These are phyloP conservation scores for Cylindrotheca fusiformis DNA, from an alignment of 108 stramenopile genomes.

Conservation along the genomic window DNA sequence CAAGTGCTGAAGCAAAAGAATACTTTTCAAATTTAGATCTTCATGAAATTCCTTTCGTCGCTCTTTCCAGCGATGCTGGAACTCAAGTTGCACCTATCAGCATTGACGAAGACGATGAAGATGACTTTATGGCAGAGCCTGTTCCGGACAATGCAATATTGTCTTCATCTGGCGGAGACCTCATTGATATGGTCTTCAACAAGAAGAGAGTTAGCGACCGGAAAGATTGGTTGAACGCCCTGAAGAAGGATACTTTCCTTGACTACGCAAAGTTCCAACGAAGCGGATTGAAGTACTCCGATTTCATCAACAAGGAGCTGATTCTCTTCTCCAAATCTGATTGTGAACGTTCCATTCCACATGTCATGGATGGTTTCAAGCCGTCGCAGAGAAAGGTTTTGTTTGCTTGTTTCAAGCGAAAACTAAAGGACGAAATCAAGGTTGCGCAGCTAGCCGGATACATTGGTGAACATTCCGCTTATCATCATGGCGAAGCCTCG, in stretches of 20 bases:
- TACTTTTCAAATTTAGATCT: constrained; percentile 77
- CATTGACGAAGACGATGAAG: constrained; percentile 32
- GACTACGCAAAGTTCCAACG: constrained; percentile 73
- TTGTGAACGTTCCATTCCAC: constrained; percentile 91
- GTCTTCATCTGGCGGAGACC: constrained; percentile 57
- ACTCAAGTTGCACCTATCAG: background rate
- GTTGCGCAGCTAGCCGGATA: constrained; percentile 91
- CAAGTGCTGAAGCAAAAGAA: constrained; percentile 91
- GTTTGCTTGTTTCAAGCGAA: constrained; percentile 98
- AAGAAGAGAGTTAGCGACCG: constrained; percentile 94
- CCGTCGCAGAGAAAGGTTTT: constrained; percentile 99
- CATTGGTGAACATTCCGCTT: constrained; percentile 95
- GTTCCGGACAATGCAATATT: constrained; percentile 9
- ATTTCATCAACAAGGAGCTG: constrained; percentile 97
- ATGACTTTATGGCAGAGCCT: constrained; percentile 19
- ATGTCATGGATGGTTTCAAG: constrained; percentile 97
- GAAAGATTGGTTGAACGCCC: constrained; percentile 87
- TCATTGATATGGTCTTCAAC: constrained; percentile 98
- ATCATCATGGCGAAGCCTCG: constrained; percentile 98
- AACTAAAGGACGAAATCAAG: constrained; percentile 97
- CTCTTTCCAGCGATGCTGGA: constrained; percentile 51
- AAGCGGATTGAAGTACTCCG: constrained; percentile 79
- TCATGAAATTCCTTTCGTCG: constrained; percentile 70
- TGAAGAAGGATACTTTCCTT: constrained; percentile 84
- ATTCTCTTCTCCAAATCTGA: constrained; percentile 95